phyloP scores from a whole-genome alignment of 768 basidiomycete species.

The Harrya chromipes region DNA sequence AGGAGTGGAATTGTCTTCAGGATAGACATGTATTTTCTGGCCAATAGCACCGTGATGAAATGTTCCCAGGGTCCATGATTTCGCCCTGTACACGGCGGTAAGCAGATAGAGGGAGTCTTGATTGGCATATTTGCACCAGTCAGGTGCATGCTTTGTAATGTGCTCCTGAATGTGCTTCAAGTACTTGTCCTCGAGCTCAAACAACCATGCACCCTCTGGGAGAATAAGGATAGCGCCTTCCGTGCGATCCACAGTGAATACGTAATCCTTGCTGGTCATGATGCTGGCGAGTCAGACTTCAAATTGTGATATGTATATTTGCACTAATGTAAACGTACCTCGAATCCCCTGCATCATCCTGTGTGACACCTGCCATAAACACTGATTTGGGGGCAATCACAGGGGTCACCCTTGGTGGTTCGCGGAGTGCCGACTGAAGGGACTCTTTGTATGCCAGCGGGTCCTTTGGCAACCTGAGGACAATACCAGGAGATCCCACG shows the following conservation, averaged over 20 bases:
- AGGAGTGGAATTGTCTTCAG: too few relatives aligned
- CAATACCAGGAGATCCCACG: constrained; percentile 10
- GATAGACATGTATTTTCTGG: too few relatives aligned
- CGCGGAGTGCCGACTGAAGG: too few relatives aligned
- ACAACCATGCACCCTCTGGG: constrained; percentile 23
- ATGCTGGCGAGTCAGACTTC: too few relatives aligned
- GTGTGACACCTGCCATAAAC: too few relatives aligned
- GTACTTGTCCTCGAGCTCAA: constrained; percentile 15
- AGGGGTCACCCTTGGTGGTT: too few relatives aligned
- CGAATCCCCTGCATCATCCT: too few relatives aligned
- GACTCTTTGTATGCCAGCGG: too few relatives aligned
- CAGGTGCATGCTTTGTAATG: constrained; percentile 11
- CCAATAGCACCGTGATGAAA: neutral
- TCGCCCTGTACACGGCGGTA: constrained; percentile 25
- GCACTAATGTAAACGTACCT: too few relatives aligned
- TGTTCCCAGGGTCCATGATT: constrained; percentile 23
- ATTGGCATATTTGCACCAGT: constrained; percentile 26
- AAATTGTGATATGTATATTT: too few relatives aligned
- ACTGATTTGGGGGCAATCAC: too few relatives aligned
- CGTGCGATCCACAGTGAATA: neutral
- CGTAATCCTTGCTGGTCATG: neutral
- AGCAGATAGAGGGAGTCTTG: constrained; percentile 23
- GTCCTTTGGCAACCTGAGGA: too few relatives aligned
- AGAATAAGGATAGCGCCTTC: constrained; percentile 28
- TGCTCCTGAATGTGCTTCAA: neutral